Evolutionary conservation across 768 basidiomycete genomes (phyloP), one percentile per base, ranked within the genome.

Genomic region (Trametes maxima): DNA sequence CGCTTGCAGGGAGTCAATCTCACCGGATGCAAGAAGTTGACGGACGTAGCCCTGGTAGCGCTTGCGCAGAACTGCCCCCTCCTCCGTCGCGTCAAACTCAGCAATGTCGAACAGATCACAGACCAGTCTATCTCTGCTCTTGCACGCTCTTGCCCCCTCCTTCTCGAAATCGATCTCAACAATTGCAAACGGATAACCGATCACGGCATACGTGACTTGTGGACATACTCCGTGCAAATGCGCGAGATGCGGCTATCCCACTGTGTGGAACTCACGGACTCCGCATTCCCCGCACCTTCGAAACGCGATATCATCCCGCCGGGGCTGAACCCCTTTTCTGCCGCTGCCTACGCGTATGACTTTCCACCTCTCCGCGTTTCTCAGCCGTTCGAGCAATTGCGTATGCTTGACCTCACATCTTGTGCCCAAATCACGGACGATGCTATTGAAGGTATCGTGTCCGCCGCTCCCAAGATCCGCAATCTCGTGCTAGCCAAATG

Each of bases 141-240:
- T 52, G 90, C 90, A 36, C 82, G 82, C 62, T 81, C 80, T 5
- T 96, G 94, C 70, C 90, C 92, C 0, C 81, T 94, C 52, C 83
- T 99, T 24, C 84, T 99, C 58, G 97, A 99, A 74, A 86, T 98
- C 66, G 97, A 99, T 75, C 86, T 99, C 69, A 89, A 92, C 69
- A 82, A 86, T 63, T 95, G 95, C 77, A 81, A 83, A 60, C 79
- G 79, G 56, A 82, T 98, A 69, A 89, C 93, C 17, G 88, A 97
- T 70, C 71, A 79, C 14, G 82, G 91, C 33, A 79, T 95, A 58
- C 88, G 93, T 55, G 88, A 93, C 64, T 82, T 98, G 35, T 95
- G 95, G 92, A 78, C 82, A 12, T 76, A 90, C 68, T 89, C 88
- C 1, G 77, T 78, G 25, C 85, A 94, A 69, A 90, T 99, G 81